Conservation (phyloP, 2,329 filamentous ascomycete species). For the Thielaviopsis punctulata region DNA sequence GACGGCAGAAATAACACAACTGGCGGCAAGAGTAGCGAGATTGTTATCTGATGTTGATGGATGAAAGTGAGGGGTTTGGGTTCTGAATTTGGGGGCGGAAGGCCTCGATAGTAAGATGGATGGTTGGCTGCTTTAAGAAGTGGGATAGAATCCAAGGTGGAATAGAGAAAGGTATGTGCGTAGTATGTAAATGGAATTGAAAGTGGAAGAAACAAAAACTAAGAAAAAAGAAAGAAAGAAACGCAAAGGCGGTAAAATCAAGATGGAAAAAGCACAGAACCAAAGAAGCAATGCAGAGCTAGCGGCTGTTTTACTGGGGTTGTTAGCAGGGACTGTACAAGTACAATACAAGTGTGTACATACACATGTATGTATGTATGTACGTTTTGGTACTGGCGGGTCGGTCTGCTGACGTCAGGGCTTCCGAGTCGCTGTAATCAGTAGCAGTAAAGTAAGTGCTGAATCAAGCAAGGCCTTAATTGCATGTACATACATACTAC, state of each 20-base stretch:
- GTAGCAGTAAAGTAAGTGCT: background rate
- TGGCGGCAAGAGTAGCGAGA: background rate
- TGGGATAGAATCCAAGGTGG: background rate
- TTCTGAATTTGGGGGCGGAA: background rate
- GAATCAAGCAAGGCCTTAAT: background rate
- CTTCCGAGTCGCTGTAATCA: background rate
- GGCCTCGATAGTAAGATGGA: background rate
- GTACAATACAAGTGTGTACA: too few relatives aligned
- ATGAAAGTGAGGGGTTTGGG: background rate
- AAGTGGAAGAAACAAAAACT: too few relatives aligned
- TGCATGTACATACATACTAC: too few relatives aligned
- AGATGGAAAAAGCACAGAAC: background rate
- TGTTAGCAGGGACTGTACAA: too few relatives aligned
- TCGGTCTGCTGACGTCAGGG: background rate
- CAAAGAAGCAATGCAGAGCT: background rate
- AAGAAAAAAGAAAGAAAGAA: background rate
- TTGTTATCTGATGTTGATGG: background rate
- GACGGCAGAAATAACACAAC: background rate
- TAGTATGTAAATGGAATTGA: background rate
- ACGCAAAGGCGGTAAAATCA: background rate
- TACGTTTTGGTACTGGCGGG: too few relatives aligned
- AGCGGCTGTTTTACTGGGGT: background rate
- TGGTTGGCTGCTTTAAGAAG: too few relatives aligned
- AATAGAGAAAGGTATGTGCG: background rate
- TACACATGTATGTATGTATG: too few relatives aligned